Percentiles rank a stretch among this genome's conserved stretches.
phyloP scores from a whole-genome alignment of 2,329 filamentous ascomycete species.

The Talaromyces sp. region DNA sequence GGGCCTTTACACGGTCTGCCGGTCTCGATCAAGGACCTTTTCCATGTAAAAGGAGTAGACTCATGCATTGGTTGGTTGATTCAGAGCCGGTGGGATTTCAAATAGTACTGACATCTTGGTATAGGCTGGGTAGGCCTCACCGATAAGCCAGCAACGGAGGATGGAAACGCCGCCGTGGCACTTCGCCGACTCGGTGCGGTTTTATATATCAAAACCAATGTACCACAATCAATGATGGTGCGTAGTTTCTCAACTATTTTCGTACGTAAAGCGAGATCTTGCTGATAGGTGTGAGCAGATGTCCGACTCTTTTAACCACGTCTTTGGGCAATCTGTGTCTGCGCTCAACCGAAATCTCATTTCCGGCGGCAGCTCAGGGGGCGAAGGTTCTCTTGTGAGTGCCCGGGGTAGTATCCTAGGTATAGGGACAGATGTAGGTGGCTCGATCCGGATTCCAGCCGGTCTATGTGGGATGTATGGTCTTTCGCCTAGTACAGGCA shows the following conservation, averaged over 20 bases:
- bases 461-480: constrained; percentile 33
- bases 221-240: constrained; percentile 67
- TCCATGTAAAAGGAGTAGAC: constrained; percentile 26
- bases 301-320: constrained; percentile 58
- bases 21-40: constrained; percentile 30
- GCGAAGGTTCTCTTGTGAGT: constrained; percentile 61
- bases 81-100: background rate
- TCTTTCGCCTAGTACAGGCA: constrained; percentile 40
- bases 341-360: constrained; percentile 61
- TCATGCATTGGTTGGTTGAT: constrained; percentile 21
- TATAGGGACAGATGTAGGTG: constrained; percentile 62
- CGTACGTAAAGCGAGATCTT: background rate
- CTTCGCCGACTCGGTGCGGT: constrained; percentile 45
- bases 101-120: constrained; percentile 11
- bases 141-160: constrained; percentile 16
- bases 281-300: constrained; percentile 39
- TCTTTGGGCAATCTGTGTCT: constrained; percentile 63
- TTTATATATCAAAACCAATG: constrained; percentile 58
- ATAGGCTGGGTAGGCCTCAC: constrained; percentile 21
- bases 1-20: constrained; percentile 31
- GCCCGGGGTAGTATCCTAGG: constrained; percentile 61
- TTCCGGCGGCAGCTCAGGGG: constrained; percentile 65
- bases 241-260: constrained; percentile 51
- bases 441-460: constrained; percentile 42
- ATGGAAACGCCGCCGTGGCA: constrained; percentile 14